Conservation (phyloP, 2,329 filamentous ascomycete species). For the Aspergillus alliaceus region DNA sequence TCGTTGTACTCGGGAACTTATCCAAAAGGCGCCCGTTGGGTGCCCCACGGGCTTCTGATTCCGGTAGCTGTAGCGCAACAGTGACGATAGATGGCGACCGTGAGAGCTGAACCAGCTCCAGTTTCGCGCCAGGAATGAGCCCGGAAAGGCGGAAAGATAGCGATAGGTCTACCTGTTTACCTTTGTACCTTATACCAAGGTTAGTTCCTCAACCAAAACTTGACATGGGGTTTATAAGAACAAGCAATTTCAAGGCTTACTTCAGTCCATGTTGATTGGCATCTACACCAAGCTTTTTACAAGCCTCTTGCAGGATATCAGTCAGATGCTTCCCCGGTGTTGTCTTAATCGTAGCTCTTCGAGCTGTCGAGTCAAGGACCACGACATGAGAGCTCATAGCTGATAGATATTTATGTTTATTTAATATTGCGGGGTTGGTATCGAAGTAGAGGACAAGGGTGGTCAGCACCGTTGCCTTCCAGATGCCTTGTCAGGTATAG, state of each 20-base stretch:
- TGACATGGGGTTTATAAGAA: background rate
- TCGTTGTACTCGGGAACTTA: slow-evolving; percentile 84
- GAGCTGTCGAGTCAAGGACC: slow-evolving; percentile 77
- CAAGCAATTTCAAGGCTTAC: slow-evolving; percentile 48
- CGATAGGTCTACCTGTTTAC: slow-evolving; percentile 83
- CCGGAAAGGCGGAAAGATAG: slow-evolving; percentile 80
- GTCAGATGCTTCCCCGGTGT: slow-evolving; percentile 76
- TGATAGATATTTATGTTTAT: slow-evolving; percentile 7
- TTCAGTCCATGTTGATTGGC: slow-evolving; percentile 78
- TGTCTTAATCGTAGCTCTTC: slow-evolving; percentile 79
- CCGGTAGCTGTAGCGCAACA: slow-evolving; percentile 82
- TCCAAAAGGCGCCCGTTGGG: slow-evolving; percentile 71
- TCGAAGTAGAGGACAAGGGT: background rate
- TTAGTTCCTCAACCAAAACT: background rate
- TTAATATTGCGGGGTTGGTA: slow-evolving; percentile 21
- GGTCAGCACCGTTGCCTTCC: background rate
- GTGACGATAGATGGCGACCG: slow-evolving; percentile 82
- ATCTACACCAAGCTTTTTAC: slow-evolving; percentile 73
- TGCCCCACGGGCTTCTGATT: slow-evolving; percentile 63
- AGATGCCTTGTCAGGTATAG: background rate
- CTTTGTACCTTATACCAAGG: slow-evolving; percentile 63
- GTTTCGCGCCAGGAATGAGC: slow-evolving; percentile 79
- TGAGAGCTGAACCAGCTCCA: slow-evolving; percentile 86
- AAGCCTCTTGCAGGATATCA: slow-evolving; percentile 85
- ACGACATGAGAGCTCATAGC: slow-evolving; percentile 85